Conservation (phyloP, 2,329 filamentous ascomycete genomes). For the Rutstroemia sp. region DNA sequence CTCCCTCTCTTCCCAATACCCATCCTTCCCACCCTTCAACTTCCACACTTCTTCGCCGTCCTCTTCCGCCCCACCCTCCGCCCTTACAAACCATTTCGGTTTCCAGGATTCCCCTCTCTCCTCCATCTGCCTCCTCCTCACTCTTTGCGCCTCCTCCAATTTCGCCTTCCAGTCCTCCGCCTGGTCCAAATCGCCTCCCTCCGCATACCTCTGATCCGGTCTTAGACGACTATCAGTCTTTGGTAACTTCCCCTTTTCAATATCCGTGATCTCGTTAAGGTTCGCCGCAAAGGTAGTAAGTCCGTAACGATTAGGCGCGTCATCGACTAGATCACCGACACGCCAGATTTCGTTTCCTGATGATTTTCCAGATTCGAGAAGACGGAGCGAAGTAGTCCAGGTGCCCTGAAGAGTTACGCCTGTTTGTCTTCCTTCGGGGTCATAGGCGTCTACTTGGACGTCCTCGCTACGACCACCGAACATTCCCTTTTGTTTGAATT, state of each 20-base stretch:
- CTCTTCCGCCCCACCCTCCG: constrained; percentile 46
- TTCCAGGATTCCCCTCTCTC: constrained; percentile 62
- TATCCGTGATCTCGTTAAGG: constrained; percentile 78
- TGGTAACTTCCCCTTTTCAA: constrained; percentile 70
- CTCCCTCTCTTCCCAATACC: constrained; percentile 86
- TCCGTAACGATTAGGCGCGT: constrained; percentile 75
- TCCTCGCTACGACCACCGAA: constrained; percentile 94
- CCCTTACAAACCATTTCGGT: constrained; percentile 79
- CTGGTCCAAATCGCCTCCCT: constrained; percentile 72
- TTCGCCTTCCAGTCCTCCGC: constrained; percentile 78
- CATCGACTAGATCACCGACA: constrained; percentile 69
- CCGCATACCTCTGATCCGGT: constrained; percentile 80
- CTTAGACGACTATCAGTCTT: constrained; percentile 77
- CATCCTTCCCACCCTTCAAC: constrained; percentile 72
- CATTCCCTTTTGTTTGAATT: constrained; percentile 94
- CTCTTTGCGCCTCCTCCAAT: constrained; percentile 80
- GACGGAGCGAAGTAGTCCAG: constrained; percentile 70
- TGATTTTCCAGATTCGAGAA: constrained; percentile 55
- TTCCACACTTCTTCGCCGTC: constrained; percentile 67
- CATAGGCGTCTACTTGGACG: constrained; percentile 67
- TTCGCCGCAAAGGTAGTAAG: constrained; percentile 78
- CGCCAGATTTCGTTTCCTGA: constrained; percentile 69
- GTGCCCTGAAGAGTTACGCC: constrained; percentile 68
- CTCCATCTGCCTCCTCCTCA: constrained; percentile 67
- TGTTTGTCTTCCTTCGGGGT: constrained; percentile 56